phyloP scores from a whole-genome alignment of 2,329 filamentous ascomycete genomes.

The Fusarium praegraminearum region DNA sequence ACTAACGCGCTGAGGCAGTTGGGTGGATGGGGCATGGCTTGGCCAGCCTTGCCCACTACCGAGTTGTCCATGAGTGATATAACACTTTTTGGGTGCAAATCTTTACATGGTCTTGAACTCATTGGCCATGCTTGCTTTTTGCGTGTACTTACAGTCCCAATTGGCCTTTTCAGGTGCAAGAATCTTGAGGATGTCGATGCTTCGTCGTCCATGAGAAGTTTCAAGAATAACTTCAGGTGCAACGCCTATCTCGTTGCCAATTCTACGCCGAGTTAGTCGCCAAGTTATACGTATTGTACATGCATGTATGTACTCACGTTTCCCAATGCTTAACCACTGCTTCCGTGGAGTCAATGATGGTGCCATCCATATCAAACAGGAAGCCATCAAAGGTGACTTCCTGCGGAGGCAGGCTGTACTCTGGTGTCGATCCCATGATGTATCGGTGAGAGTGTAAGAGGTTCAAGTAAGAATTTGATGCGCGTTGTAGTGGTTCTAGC shows the following conservation, averaged over 20 bases:
- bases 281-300: neutral
- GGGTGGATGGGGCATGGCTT: neutral
- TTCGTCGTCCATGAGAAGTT: slow-evolving; percentile 90
- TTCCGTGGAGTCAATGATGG: slow-evolving; percentile 83
- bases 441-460: slow-evolving; percentile 1
- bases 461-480: neutral
- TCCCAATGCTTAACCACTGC: slow-evolving; percentile 85
- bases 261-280: slow-evolving; percentile 57
- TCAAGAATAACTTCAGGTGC: slow-evolving; percentile 86
- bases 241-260: slow-evolving; percentile 85
- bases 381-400: slow-evolving; percentile 66
- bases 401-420: slow-evolving; percentile 59
- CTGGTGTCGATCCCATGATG: slow-evolving; percentile 52
- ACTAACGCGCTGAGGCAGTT: slow-evolving; percentile 6
- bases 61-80: slow-evolving; percentile 13
- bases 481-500: neutral
- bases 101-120: neutral
- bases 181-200: slow-evolving; percentile 85
- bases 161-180: slow-evolving; percentile 88
- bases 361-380: slow-evolving; percentile 84
- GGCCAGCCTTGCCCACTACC: slow-evolving; percentile 7
- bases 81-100: neutral
- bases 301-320: slow-evolving; percentile 60
- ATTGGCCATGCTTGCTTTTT: neutral
- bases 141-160: slow-evolving; percentile 81